phyloP scores from a whole-genome alignment of 805 yeast genomes.

The Yarrowia sp. region DNA sequence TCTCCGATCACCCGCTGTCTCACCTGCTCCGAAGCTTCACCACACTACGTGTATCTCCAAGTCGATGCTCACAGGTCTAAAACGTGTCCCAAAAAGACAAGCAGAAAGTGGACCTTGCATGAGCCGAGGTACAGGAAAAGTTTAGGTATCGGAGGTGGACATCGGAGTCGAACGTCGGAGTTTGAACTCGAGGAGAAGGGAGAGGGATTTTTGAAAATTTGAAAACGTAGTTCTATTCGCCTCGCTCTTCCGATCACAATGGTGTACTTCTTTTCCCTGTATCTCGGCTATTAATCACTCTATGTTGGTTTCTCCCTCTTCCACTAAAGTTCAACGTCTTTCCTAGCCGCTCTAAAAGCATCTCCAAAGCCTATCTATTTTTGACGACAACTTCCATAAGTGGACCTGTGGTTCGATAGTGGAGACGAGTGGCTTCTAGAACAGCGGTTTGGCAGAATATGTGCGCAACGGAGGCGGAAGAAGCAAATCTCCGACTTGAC shows the following conservation, averaged over 20 bases:
- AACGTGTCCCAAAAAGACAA: background rate
- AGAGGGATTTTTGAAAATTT: no score
- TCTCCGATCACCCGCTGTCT: background rate
- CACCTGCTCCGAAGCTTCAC: no score
- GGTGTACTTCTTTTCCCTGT: no score
- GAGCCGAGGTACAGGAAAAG: slow-evolving; percentile 12
- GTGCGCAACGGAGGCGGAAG: background rate
- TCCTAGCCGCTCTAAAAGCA: background rate
- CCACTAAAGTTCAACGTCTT: background rate
- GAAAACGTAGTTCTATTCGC: background rate
- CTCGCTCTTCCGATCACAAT: background rate
- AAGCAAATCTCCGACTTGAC: background rate
- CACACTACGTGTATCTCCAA: no score
- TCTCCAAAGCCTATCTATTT: slow-evolving; percentile 4
- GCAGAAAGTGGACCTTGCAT: slow-evolving; percentile 4
- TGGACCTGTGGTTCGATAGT: slow-evolving; percentile 15
- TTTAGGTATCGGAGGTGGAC: slow-evolving; percentile 8
- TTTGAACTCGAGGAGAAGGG: background rate
- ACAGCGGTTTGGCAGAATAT: background rate
- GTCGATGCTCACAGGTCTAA: no score
- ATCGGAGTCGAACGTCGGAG: background rate
- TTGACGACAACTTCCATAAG: slow-evolving; percentile 13
- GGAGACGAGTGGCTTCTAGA: background rate
- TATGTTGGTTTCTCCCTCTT: no score
- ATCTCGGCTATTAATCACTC: no score